Evolutionary conservation across 106 monocot species (phyloP).

Genomic region (Dendrobium chrysotoxum): DNA sequence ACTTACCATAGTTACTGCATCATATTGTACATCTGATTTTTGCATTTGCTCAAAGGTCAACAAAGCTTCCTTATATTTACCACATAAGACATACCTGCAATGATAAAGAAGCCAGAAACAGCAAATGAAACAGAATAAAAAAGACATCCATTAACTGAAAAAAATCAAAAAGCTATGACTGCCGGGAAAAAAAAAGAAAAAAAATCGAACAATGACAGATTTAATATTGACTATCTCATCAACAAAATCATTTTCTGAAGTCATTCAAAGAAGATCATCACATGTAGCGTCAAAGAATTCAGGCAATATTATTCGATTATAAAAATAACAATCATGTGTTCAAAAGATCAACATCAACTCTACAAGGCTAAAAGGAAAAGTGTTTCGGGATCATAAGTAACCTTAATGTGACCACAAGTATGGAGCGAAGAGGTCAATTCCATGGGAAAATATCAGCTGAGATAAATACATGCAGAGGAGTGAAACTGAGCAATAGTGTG

Average conservation of each 20-base stretch:
- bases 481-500: too few species aligned
- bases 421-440: too few species aligned
- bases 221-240: neutral
- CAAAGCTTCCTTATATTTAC: slow-evolving; percentile 18
- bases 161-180: neutral
- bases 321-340: neutral
- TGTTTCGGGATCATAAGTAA: too few species aligned
- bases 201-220: too few species aligned
- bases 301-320: neutral
- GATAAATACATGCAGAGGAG: too few species aligned
- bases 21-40: slow-evolving; percentile 14
- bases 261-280: neutral
- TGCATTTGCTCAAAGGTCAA: slow-evolving; percentile 31
- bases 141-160: neutral
- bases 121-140: neutral
- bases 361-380: too few species aligned
- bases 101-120: neutral
- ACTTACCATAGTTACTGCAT: slow-evolving; percentile 40
- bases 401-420: neutral
- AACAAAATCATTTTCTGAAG: neutral
- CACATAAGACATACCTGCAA: slow-evolving; percentile 25
- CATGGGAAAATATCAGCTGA: too few species aligned
- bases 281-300: neutral
- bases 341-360: neutral
- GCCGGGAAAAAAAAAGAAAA: neutral